Percentiles rank a stretch among this genome's conserved stretches.
Conservation (phyloP, 495 filamentous ascomycete genomes). For the Penicillium cinerascens region DNA sequence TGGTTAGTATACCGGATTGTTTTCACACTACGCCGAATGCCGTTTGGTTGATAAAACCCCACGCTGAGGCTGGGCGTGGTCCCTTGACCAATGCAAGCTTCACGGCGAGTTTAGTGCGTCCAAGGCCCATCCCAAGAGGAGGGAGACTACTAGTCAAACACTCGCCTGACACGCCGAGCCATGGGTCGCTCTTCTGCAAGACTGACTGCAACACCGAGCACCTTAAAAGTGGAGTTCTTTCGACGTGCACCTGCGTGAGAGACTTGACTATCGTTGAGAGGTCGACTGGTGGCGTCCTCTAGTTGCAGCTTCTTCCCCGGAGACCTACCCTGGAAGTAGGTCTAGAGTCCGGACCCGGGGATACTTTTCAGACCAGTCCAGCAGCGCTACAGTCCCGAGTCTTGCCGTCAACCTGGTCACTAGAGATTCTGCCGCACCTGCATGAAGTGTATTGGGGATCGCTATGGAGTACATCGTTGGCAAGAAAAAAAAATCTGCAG, state of each 20-base stretch:
- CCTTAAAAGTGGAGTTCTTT: conserved; percentile 3
- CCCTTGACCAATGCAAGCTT: neutral
- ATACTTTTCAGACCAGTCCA: neutral
- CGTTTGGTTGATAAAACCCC: conserved; percentile 1
- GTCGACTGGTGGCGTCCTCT: conserved; percentile 15
- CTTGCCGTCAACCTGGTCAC: neutral
- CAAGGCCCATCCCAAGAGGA: neutral
- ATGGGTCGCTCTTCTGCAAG: conserved; percentile 6
- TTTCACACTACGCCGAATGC: conserved; percentile 12
- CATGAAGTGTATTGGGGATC: neutral
- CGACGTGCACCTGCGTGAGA: conserved; percentile 5
- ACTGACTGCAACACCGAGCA: conserved; percentile 3
- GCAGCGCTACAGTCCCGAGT: neutral
- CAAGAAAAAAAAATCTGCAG: neutral
- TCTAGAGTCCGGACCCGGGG: neutral
- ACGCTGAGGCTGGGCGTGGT: conserved; percentile 8
- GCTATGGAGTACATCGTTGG: neutral
- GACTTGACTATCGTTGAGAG: conserved; percentile 9
- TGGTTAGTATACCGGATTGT: too few species aligned
- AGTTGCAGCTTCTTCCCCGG: conserved; percentile 4
- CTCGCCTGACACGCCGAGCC: neutral
- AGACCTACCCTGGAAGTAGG: neutral
- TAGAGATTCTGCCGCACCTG: neutral
- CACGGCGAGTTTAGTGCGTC: neutral
- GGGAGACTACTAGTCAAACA: neutral